Evolutionary conservation across 192 early-diverging fungal genomes (phyloP).

Genomic region (Phycomyces blakesleeanus): DNA sequence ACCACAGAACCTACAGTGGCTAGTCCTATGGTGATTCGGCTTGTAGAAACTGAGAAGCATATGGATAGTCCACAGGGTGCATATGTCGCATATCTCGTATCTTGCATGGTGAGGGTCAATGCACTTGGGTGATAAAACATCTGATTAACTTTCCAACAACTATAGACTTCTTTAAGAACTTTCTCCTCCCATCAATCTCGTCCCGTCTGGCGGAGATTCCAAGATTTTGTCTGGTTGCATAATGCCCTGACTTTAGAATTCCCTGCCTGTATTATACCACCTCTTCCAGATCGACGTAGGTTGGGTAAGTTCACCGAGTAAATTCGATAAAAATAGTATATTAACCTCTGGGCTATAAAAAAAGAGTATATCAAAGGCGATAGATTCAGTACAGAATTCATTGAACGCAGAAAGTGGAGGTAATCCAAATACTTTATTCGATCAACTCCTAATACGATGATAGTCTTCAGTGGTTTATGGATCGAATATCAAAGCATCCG

Average conservation of each 20-base stretch:
- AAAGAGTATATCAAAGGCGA: slow-evolving; percentile 93
- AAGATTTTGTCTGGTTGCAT: slow-evolving; percentile 93
- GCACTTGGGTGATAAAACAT: neutral
- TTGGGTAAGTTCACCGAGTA: slow-evolving; percentile 52
- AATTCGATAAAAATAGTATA: neutral
- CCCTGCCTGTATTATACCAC: slow-evolving; percentile 80
- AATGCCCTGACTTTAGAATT: slow-evolving; percentile 68
- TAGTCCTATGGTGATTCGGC: slow-evolving; percentile 52
- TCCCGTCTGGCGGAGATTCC: slow-evolving; percentile 83
- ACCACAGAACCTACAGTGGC: slow-evolving; percentile 1
- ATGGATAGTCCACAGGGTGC: slow-evolving; percentile 80
- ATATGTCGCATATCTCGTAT: slow-evolving; percentile 81
- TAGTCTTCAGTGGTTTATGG: slow-evolving; percentile 81
- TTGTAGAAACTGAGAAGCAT: slow-evolving; percentile 84
- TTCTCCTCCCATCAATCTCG: slow-evolving; percentile 49
- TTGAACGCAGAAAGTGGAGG: slow-evolving; percentile 69
- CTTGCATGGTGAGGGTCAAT: slow-evolving; percentile 54
- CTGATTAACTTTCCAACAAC: neutral
- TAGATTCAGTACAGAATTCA: slow-evolving; percentile 90
- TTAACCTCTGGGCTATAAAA: no score
- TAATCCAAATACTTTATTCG: slow-evolving; percentile 1
- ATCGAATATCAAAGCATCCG: slow-evolving; percentile 80
- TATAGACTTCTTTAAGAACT: slow-evolving; percentile 58
- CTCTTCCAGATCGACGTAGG: slow-evolving; percentile 88
- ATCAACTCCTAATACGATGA: neutral